phyloP scores from a whole-genome alignment of 2,329 filamentous ascomycete species.

The Hymenoscyphus occultus region DNA sequence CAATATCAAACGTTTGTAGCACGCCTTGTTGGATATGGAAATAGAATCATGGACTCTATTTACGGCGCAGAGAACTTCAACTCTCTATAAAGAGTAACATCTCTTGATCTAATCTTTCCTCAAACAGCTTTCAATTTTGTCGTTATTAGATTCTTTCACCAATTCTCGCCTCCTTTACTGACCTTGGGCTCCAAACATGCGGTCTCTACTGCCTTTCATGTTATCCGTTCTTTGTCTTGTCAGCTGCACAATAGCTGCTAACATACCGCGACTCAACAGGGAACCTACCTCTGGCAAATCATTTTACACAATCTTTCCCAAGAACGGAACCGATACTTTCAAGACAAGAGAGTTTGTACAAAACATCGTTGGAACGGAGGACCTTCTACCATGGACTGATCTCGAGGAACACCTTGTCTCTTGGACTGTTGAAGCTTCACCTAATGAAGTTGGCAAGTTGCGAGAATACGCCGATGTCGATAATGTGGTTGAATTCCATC shows the following conservation, averaged over 20 bases:
- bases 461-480: slow-evolving; percentile 5
- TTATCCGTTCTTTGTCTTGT: neutral
- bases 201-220: slow-evolving; percentile 3
- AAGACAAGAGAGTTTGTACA: neutral
- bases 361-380: neutral
- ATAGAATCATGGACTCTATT: neutral
- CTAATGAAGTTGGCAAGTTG: slow-evolving; percentile 1
- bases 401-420: slow-evolving; percentile 7
- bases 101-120: slow-evolving; percentile 1
- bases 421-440: slow-evolving; percentile 10
- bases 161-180: neutral
- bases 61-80: neutral
- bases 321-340: slow-evolving; percentile 5
- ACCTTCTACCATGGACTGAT: slow-evolving; percentile 6
- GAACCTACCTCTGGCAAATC: slow-evolving; percentile 4
- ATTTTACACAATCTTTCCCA: slow-evolving; percentile 9
- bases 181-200: neutral
- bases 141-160: neutral
- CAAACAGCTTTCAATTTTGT: neutral
- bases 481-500: slow-evolving; percentile 4
- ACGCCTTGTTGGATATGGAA: slow-evolving; percentile 6
- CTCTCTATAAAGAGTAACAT: slow-evolving; percentile 3
- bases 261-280: slow-evolving; percentile 4
- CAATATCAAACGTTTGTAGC: slow-evolving; percentile 2
- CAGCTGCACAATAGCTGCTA: slow-evolving; percentile 9